Evolutionary conservation across 352 stramenopile genomes (phyloP).

Genomic region (Phytophthora tubulina): DNA sequence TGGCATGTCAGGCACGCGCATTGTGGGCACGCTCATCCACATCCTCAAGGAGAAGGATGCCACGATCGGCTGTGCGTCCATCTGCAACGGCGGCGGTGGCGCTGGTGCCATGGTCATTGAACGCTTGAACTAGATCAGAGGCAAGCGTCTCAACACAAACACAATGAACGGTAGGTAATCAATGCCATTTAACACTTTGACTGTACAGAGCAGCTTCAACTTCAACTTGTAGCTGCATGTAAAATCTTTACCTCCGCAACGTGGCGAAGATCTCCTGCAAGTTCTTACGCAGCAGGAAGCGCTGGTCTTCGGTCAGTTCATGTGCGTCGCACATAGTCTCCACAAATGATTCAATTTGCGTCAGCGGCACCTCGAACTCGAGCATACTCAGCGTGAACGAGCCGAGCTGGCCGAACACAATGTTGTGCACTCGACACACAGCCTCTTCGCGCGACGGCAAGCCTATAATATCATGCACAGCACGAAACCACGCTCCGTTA

Average conservation of each 20-base stretch:
- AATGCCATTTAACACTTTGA: constrained; percentile 24
- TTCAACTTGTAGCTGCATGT: constrained; percentile 13
- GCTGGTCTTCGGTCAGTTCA: constrained; percentile 88
- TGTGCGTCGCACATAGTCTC: constrained; percentile 90
- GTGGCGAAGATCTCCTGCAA: constrained; percentile 76
- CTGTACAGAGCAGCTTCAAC: constrained; percentile 20
- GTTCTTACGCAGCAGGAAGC: constrained; percentile 83
- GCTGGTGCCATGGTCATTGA: constrained; percentile 97
- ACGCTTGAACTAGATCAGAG: constrained; percentile 62
- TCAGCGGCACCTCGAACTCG: constrained; percentile 83
- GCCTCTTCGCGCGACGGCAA: constrained; percentile 81
- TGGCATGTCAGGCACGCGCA: constrained; percentile 91
- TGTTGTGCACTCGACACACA: constrained; percentile 87
- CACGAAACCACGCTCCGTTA: constrained; percentile 18
- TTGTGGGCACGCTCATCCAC: constrained; percentile 95
- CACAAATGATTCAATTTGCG: constrained; percentile 87
- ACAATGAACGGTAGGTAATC: constrained; percentile 19
- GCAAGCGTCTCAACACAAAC: constrained; percentile 2
- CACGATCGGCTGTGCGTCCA: constrained; percentile 96
- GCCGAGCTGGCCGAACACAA: constrained; percentile 87
- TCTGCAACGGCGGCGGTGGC: constrained; percentile 98
- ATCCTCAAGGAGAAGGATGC: constrained; percentile 96
- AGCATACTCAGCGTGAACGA: constrained; percentile 92
- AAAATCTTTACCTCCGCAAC: constrained; percentile 32
- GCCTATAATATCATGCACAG: constrained; percentile 33